Percentiles rank a stretch among this genome's conserved stretches.
Evolutionary conservation across 2,329 filamentous ascomycete species (phyloP).

Genomic region (Trichophaea hybrida): DNA sequence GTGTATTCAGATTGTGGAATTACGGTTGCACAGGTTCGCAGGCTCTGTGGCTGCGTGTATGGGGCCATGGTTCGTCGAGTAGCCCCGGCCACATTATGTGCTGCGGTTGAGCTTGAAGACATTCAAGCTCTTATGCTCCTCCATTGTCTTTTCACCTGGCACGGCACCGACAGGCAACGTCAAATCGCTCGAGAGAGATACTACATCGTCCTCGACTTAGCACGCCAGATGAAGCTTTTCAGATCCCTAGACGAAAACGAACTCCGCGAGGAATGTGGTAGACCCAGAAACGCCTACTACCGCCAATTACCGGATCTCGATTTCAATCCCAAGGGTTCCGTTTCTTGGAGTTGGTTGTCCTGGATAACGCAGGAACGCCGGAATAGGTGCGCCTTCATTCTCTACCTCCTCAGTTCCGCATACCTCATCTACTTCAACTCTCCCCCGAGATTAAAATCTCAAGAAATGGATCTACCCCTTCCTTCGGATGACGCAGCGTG

Average conservation of each 20-base stretch:
- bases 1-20: constrained; percentile 53
- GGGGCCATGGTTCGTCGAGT: constrained; percentile 21
- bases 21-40: constrained; percentile 46
- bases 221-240: constrained; percentile 44
- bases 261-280: neutral
- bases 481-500: constrained; percentile 60
- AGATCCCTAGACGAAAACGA: neutral
- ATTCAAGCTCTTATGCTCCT: constrained; percentile 52
- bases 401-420: constrained; percentile 50
- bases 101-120: constrained; percentile 43
- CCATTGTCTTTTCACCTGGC: constrained; percentile 51
- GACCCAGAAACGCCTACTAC: constrained; percentile 29
- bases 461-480: constrained; percentile 52
- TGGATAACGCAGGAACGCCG: constrained; percentile 62
- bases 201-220: constrained; percentile 42
- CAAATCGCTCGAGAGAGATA: constrained; percentile 48
- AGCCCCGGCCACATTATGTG: neutral
- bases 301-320: constrained; percentile 13
- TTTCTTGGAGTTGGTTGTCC: constrained; percentile 39
- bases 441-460: constrained; percentile 46
- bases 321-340: neutral
- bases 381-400: constrained; percentile 48
- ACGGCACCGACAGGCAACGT: constrained; percentile 52
- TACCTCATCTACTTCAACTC: constrained; percentile 58
- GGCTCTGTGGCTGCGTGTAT: constrained; percentile 44